Base-by-base conservation (phyloP, 371 early-diverging fungal species). In the Coemansia sp. region DNA sequence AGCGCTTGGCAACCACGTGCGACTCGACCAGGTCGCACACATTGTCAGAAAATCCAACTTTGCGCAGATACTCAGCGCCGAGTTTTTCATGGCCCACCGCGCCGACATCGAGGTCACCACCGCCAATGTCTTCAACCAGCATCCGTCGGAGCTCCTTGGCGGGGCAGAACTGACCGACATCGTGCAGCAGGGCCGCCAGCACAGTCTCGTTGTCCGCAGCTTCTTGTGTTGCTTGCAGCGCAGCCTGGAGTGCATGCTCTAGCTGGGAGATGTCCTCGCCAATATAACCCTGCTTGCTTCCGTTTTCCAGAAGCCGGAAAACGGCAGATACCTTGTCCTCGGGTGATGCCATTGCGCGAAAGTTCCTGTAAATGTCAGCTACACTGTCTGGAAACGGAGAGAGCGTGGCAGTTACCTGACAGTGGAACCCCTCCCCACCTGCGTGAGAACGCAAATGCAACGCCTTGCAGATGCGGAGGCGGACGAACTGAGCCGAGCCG, bases 151-250 rank as follows among this genome's bases (percentile, higher is more conserved):
- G 78, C 48, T 80, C 78, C 9, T 62, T 53, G 13, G 79, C 71
- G 11, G 81, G 74, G 38, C 81, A 71, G 48, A 84, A 83, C 40
- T 83, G 85, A 34, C 85, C 85, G 67, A 84, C 82, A 50, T 84
- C 85, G 62, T 83, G 85, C 32, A 84, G 76, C 9, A 84, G 66
- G 14, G 84, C 83, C 9, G 82, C 85, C 14, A 84, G 42, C 13
- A 83, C 68, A 2, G 82, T 80, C 58, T 83, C 85, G 16, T 82
- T 78, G 41, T 83, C 85, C 3, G 84, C 81, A 20, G 66, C 73
- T 59, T 66, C 72, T 38, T 82, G 65, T 32, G 60, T 55, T 30
- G 84, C 85, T 20, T 62, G 70, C 14, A 75, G 66, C 2, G 85
- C 84, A 9, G 82, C 81, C 64, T 84, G 85, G 34, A 84, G 67